phyloP scores from a whole-genome alignment of 2,329 filamentous ascomycete species.

The Lachnum nothofagi region DNA sequence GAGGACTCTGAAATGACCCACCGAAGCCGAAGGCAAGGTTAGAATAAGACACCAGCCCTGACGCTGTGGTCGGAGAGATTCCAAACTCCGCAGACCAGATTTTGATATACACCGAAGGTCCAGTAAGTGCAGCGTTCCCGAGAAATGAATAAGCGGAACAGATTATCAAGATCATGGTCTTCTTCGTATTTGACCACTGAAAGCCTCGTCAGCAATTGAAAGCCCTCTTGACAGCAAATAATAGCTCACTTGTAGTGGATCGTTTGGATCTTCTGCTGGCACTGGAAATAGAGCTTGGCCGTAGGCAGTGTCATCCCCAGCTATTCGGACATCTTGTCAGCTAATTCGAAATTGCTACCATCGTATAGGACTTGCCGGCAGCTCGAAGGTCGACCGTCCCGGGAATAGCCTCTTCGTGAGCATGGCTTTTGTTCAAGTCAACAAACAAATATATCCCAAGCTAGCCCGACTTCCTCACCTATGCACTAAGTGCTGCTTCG shows the following conservation, averaged over 20 bases:
- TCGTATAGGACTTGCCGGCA: constrained; percentile 24
- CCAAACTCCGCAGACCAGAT: constrained; percentile 49
- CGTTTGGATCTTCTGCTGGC: constrained; percentile 56
- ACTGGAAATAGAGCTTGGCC: constrained; percentile 58
- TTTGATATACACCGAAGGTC: constrained; percentile 53
- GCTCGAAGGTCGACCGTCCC: constrained; percentile 52
- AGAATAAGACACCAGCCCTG: constrained; percentile 53
- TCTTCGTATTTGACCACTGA: constrained; percentile 52
- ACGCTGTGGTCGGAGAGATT: constrained; percentile 47
- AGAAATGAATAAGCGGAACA: constrained; percentile 54
- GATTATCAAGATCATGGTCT: constrained; percentile 50
- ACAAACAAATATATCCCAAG: neutral
- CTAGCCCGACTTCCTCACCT: neutral
- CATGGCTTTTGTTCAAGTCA: constrained; percentile 40
- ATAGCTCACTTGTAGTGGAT: constrained; percentile 46
- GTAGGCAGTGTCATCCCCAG: constrained; percentile 55
- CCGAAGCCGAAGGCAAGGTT: constrained; percentile 57
- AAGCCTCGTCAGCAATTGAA: neutral
- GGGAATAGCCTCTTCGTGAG: constrained; percentile 50
- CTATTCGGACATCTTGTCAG: constrained; percentile 26
- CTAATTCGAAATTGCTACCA: neutral
- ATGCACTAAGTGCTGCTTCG: neutral
- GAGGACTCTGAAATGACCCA: constrained; percentile 17
- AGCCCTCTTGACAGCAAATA: neutral
- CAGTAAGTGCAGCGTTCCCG: constrained; percentile 51